phyloP scores from a whole-genome alignment of 148 eudicot species.

The Amaranthus hypochondriacus region DNA sequence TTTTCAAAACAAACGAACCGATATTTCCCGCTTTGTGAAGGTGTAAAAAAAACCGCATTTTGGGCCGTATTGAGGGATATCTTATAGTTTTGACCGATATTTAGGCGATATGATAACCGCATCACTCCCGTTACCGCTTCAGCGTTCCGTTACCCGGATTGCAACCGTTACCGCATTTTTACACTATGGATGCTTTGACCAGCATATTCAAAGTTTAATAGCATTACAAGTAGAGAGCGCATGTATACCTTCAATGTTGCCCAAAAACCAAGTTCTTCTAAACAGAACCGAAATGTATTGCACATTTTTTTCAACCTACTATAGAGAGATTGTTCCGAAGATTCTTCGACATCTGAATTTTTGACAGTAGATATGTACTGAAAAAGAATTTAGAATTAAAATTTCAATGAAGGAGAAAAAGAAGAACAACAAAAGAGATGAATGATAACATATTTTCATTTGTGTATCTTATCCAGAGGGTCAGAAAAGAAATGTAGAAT shows the following conservation, averaged over 20 bases:
- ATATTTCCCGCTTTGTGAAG: too few species aligned
- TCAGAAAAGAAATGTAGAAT: background rate
- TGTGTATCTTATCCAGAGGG: background rate
- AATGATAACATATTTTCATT: background rate
- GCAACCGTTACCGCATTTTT: too few species aligned
- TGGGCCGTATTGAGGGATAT: too few species aligned
- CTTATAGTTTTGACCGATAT: too few species aligned
- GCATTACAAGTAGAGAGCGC: background rate
- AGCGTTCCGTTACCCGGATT: too few species aligned
- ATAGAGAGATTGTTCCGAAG: conserved; percentile 32
- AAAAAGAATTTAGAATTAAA: conserved; percentile 15
- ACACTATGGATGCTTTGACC: conserved; percentile 6
- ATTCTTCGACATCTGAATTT: conserved; percentile 22
- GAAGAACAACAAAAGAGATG: background rate
- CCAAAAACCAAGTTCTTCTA: conserved; percentile 78
- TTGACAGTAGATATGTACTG: conserved; percentile 43
- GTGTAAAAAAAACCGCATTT: too few species aligned
- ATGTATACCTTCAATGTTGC: conserved; percentile 59
- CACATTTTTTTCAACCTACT: conserved; percentile 39
- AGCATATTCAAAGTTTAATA: conserved; percentile 1
- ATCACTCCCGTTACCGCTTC: too few species aligned
- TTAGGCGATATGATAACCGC: too few species aligned
- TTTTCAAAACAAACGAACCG: too few species aligned
- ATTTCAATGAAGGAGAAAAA: conserved; percentile 2
- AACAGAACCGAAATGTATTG: conserved; percentile 48